These are phyloP conservation scores for Talaromyces sp. DNA, from an alignment of 2,329 filamentous ascomycete species.

Conservation along the genomic window DNA sequence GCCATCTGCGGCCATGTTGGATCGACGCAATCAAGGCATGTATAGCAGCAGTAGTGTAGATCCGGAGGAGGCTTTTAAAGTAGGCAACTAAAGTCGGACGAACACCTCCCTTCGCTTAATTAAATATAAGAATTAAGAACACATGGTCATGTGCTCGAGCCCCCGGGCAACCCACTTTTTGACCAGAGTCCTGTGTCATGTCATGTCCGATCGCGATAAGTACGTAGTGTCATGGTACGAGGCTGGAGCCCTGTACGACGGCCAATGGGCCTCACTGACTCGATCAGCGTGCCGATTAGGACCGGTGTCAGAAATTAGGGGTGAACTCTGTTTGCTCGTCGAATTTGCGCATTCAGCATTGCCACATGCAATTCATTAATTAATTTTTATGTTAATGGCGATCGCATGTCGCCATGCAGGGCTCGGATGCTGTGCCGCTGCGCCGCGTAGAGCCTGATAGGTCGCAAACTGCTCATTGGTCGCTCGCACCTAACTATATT, in stretches of 20 bases:
- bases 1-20: constrained; percentile 8
- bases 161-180: neutral
- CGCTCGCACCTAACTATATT: neutral
- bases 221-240: neutral
- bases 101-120: neutral
- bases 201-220: neutral
- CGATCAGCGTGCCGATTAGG: neutral
- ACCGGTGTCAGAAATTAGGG: neutral
- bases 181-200: neutral
- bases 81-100: neutral
- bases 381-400: neutral
- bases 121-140: neutral
- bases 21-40: neutral
- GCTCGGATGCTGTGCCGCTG: neutral
- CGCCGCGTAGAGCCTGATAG: neutral
- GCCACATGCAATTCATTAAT: neutral
- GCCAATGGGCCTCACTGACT: neutral
- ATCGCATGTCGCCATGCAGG: neutral
- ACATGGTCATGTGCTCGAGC: neutral
- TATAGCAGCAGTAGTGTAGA: neutral
- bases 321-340: neutral
- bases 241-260: neutral
- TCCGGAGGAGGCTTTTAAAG: neutral
- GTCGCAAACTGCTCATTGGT: neutral
- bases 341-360: no score